Conservation (phyloP, 75 land plant genomes). For the Pseudotsuga menziesii region DNA sequence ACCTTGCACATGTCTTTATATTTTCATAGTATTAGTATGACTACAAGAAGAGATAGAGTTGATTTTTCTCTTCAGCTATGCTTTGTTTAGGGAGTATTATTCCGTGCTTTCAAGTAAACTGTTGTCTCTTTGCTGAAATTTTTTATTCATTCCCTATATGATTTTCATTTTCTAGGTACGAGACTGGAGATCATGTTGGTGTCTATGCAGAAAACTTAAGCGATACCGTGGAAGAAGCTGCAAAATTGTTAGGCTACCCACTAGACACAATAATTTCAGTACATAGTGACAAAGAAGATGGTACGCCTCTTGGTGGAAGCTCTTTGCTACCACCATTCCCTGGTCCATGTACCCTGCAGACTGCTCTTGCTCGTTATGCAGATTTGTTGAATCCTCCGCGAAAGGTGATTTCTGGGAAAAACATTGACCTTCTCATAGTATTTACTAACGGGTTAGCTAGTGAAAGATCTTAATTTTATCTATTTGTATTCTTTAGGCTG, state of each 20-base stretch:
- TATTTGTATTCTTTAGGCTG: constrained; percentile 41
- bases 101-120: not conserved
- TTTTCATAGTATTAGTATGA: not conserved
- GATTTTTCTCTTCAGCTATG: not conserved
- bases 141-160: not conserved
- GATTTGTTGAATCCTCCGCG: constrained; percentile 76
- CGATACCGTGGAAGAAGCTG: constrained; percentile 75
- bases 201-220: constrained; percentile 74
- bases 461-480: constrained; percentile 1
- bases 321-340: constrained; percentile 80
- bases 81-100: constrained; percentile 1
- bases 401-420: constrained; percentile 42
- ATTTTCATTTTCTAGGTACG: constrained; percentile 48
- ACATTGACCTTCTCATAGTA: not conserved
- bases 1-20: not conserved
- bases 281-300: constrained; percentile 81
- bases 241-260: constrained; percentile 47
- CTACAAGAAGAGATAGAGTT: not conserved
- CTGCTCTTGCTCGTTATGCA: constrained; percentile 80
- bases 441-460: not conserved
- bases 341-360: constrained; percentile 63
- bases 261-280: constrained; percentile 75
- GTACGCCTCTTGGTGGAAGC: constrained; percentile 63
- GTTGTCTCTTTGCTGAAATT: not conserved
- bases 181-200: constrained; percentile 93